Percentiles rank a stretch among this genome's conserved stretches.
Conservation (phyloP, 805 yeast genomes). For the Saturnispora quitensis region DNA sequence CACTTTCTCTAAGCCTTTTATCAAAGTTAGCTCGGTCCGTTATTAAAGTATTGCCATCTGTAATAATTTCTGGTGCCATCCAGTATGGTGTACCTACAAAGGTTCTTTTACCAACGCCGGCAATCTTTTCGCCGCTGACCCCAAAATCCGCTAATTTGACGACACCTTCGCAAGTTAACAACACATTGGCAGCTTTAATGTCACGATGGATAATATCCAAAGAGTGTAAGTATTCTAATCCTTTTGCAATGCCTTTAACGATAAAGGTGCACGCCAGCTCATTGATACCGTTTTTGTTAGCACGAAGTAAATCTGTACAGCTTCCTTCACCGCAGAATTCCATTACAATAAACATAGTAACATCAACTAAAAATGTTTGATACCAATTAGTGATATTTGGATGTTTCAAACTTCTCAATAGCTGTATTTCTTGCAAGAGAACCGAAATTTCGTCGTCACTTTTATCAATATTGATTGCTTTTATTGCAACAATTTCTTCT, state of each 20-base stretch:
- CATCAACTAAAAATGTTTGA: constrained; percentile 55
- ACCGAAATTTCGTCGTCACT: constrained; percentile 66
- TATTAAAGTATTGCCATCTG: constrained; percentile 11
- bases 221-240: constrained; percentile 63
- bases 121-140: constrained; percentile 70
- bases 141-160: constrained; percentile 95
- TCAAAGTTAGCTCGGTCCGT: constrained; percentile 8
- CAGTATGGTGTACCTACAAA: constrained; percentile 57
- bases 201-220: constrained; percentile 84
- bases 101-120: constrained; percentile 41
- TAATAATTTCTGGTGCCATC: constrained; percentile 95
- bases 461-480: constrained; percentile 73
- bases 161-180: constrained; percentile 59
- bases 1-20: constrained; percentile 6
- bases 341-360: constrained; percentile 82
- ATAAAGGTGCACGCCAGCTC: constrained; percentile 59
- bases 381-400: constrained; percentile 57
- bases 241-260: constrained; percentile 53
- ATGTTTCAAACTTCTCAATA: constrained; percentile 58
- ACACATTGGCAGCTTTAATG: constrained; percentile 86
- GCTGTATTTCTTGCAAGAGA: constrained; percentile 67
- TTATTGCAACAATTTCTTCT: constrained; percentile 63
- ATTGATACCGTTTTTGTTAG: constrained; percentile 37
- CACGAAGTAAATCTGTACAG: constrained; percentile 62
- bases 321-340: constrained; percentile 96